Base-by-base conservation (phyloP, 495 filamentous ascomycete species). In the Chlorociboria aeruginascens region DNA sequence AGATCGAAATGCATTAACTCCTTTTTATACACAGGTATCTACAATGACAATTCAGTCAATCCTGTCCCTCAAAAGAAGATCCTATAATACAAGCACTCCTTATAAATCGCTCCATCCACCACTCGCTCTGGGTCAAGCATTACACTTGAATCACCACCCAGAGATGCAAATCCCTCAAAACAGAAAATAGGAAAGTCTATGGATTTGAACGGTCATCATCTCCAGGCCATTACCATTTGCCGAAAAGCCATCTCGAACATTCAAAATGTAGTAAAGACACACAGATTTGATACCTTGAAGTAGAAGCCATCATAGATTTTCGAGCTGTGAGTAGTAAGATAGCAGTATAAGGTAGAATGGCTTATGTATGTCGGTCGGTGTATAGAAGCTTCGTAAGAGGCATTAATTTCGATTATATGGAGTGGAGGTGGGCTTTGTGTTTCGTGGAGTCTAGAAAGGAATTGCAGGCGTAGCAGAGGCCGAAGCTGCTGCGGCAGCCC, bases 371-470 rank as follows among this genome's bases (percentile, higher is more conserved):
- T 33, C 17, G 40, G 35, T 46, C 39, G 34, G 40, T 45, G 14
- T 43, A 46, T 29, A 50, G 38, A 40, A 11, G 37, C 39, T 46
- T 48, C 39, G 32, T 46, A 41, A 42, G 40, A 46, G 51, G 48
- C 44, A 57, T 57, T 57, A 14, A 36, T 36, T 45, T 54, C 48
- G 49, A 51, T 53, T 53, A 55, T 38, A 46, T 52, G 39, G 52
- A 59, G 52, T 37, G 56, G 56, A 59, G 56, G 52, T 40, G 49
- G 46, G 39, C 7, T 35, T 39, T 46, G 38, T 51, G n/a, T 10
- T 42, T 38, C 43, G 41, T 17, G 4, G 43, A 2, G 57, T 47
- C 69, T 76, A 78, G 53, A 78, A 78, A 47, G 74, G 74, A 58
- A 78, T 74, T 58, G 75, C 74, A 2, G 20, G 20, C 20, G 20